phyloP scores from a whole-genome alignment of 1,284 basidiomycete genomes.

The Sutorius eximius region DNA sequence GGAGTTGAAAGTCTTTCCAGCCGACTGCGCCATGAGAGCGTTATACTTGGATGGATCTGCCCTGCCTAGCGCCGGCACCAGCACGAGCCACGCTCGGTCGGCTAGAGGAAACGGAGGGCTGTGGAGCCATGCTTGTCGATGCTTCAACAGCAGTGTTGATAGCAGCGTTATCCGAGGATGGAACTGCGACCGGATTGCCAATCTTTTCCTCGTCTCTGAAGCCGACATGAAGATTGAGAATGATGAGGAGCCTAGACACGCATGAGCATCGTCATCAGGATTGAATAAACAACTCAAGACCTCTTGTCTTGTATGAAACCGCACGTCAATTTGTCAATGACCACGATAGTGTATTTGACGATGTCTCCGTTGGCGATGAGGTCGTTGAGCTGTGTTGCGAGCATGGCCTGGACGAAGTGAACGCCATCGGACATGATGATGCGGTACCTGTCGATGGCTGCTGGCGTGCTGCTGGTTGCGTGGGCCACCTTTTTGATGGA shows the following conservation, averaged over 20 bases:
- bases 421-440: constrained; percentile 81
- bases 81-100: constrained; percentile 20
- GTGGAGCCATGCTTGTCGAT: constrained; percentile 6
- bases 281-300: constrained; percentile 43
- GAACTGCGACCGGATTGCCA: constrained; percentile 60
- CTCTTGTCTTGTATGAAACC: constrained; percentile 85
- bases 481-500: constrained; percentile 76
- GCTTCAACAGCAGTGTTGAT: background rate
- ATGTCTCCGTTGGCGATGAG: constrained; percentile 73
- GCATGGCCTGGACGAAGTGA: constrained; percentile 89
- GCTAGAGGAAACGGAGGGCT: constrained; percentile 18
- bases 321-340: constrained; percentile 77
- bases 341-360: constrained; percentile 71
- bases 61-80: constrained; percentile 31
- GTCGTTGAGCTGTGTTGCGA: constrained; percentile 88
- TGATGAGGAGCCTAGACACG: constrained; percentile 73
- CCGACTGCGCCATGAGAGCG: constrained; percentile 62
- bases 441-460: constrained; percentile 60
- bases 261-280: constrained; percentile 8
- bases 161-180: constrained; percentile 20
- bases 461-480: constrained; percentile 35
- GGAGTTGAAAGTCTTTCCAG: constrained; percentile 79
- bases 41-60: constrained; percentile 59
- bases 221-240: constrained; percentile 72
- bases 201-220: constrained; percentile 64